These are phyloP conservation scores for Botryotinia narcissicola DNA, from an alignment of 2,329 filamentous ascomycete genomes.

Conservation along the genomic window DNA sequence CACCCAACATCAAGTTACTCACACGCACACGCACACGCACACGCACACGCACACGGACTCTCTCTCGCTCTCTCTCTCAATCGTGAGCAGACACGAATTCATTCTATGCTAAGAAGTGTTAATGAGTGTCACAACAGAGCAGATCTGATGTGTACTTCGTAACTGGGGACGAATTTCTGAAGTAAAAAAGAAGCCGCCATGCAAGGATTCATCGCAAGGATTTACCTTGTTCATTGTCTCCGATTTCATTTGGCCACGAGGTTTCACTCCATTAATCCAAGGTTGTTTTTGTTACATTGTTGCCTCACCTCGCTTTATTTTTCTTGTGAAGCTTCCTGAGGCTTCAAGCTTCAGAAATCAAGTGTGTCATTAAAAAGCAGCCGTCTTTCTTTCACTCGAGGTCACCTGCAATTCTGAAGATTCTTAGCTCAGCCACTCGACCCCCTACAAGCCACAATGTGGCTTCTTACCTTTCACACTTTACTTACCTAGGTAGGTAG, in stretches of 20 bases:
- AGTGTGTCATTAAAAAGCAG: not conserved
- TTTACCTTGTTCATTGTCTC: not conserved
- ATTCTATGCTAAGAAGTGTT: no score
- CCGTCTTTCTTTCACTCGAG: no score
- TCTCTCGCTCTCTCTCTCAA: not conserved
- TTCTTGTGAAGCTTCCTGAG: not conserved
- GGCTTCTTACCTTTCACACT: not conserved
- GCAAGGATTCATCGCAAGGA: not conserved
- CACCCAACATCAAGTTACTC: not conserved
- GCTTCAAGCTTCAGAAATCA: not conserved
- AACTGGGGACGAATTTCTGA: not conserved
- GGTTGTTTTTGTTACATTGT: not conserved
- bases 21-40: not conserved
- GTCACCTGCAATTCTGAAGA: no score
- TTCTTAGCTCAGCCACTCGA: not conserved
- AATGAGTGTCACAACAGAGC: not conserved
- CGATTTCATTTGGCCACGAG: not conserved
- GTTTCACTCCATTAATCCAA: not conserved
- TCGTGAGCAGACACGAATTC: not conserved
- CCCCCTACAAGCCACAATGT: not conserved
- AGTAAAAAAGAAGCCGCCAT: not conserved
- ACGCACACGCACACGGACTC: not conserved
- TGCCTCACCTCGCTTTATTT: not conserved
- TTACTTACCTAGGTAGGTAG: not conserved
- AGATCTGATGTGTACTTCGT: constrained; percentile 2